Evolutionary conservation across 2,329 filamentous ascomycete species (phyloP), one percentile per base, ranked within the genome.

Genomic region (Aspergillus fijiensis): DNA sequence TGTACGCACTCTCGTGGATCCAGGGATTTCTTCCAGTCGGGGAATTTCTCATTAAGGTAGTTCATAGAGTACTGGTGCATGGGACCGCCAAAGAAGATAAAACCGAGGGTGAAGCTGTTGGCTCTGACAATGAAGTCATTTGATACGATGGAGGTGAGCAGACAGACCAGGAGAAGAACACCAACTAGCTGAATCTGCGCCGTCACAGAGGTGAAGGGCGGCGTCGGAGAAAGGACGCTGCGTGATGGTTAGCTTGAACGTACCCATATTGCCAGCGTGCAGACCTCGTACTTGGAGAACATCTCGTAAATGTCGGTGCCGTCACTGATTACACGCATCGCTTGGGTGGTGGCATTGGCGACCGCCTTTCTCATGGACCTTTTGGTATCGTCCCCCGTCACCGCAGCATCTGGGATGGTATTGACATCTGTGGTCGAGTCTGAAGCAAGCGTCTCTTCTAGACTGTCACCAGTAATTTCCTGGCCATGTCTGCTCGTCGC

Each of bases 1-100:
- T 7, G 6, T 6, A 51, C 65, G 57, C 67, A 76, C 72, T 91
- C 91, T 61, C 89, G 84, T 12, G 92, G 77, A 68, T 94, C 89
- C 31, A 94, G 79, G 9, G 91, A 81, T 66, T 89, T 89, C 68
- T 90, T 83, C 91, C 91, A 95, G 66, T 88, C 78, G 1, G 90
- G 90, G 65, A 88, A 82, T 9, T 73, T 78, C 6, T 63, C 65
- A 63, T 77, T 77, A 60, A 77, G 61, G 63, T 85, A 82, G 12
- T 77, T 75, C 2, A 91, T 70, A 1, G 81, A 84, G 16, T 82
- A 83, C 33, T 80, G 78, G 57, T 93, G 87, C 65, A 92, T 67
- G 0, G 91, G 92, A 60, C 93, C 89, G 1, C 89, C 90, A 65
- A 96, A 96, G 77, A 96, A 92, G 2, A 80, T 85, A 62, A 92